phyloP scores from a whole-genome alignment of 2,329 filamentous ascomycete genomes.

The Alternaria sp. region DNA sequence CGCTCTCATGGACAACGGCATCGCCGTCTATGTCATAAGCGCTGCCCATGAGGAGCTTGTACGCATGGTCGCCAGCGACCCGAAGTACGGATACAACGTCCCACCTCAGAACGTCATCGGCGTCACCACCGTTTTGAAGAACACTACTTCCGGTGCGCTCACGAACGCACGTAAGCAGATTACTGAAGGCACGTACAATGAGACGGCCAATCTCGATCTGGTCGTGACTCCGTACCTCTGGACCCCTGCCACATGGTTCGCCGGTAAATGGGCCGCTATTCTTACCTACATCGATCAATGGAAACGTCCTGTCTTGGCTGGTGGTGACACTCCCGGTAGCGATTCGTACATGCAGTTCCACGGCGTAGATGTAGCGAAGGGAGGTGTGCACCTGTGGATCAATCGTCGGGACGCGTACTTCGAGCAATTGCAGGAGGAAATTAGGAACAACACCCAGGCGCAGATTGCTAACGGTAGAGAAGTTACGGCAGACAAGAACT shows the following conservation, averaged over 20 bases:
- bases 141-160: constrained; percentile 34
- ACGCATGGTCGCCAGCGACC: constrained; percentile 43
- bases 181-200: constrained; percentile 33
- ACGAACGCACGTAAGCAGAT: constrained; percentile 42
- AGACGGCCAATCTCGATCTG: constrained; percentile 36
- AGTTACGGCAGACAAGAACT: constrained; percentile 43
- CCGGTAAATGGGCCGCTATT: constrained; percentile 43
- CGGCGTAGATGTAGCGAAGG: constrained; percentile 38
- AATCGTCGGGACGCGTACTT: constrained; percentile 33
- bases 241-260: constrained; percentile 44
- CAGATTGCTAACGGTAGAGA: constrained; percentile 39
- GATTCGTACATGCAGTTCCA: constrained; percentile 46
- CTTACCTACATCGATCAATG: constrained; percentile 43
- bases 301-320: constrained; percentile 41
- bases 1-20: constrained; percentile 40
- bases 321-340: constrained; percentile 41
- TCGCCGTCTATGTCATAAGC: constrained; percentile 41
- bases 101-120: constrained; percentile 43
- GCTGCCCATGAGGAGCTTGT: constrained; percentile 45
- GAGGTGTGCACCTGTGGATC: constrained; percentile 42
- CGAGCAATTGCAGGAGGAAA: constrained; percentile 32
- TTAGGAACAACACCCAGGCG: constrained; percentile 30
- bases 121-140: constrained; percentile 40
- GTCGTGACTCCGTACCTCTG: constrained; percentile 39
- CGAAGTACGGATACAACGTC: constrained; percentile 45